These are phyloP conservation scores for apple (Malus domestica) DNA, from an alignment of 306 rosid species.

Conservation along the genomic window DNA sequence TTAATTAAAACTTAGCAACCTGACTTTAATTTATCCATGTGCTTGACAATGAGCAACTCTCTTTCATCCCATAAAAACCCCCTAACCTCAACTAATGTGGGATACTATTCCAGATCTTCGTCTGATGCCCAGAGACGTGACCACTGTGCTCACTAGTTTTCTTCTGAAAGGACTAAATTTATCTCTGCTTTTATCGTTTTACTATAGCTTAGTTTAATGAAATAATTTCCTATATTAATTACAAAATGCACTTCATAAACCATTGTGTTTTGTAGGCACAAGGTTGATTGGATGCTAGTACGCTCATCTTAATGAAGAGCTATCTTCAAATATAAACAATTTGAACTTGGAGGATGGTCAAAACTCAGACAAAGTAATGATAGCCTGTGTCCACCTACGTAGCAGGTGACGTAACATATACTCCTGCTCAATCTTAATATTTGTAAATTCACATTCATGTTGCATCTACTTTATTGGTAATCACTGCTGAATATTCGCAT, in stretches of 20 bases:
- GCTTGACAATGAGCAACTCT: not conserved
- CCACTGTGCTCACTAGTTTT: not conserved
- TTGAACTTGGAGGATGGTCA: conserved; percentile 7
- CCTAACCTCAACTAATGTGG: not conserved
- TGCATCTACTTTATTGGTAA: not conserved
- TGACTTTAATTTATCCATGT: not conserved
- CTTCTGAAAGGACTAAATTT: not conserved
- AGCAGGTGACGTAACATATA: not conserved
- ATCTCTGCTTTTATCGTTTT: not conserved
- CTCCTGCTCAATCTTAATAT: not conserved
- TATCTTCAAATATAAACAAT: not conserved
- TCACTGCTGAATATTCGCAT: not conserved
- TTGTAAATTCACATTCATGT: not conserved
- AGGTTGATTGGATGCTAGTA: conserved; percentile 41
- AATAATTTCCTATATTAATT: not conserved
- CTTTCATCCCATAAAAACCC: not conserved
- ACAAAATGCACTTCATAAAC: not conserved
- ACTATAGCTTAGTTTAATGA: not conserved
- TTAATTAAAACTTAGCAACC: not conserved
- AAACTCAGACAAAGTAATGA: not conserved
- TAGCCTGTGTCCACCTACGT: not conserved
- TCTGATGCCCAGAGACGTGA: not conserved
- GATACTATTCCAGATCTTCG: not conserved
- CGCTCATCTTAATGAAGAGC: not conserved
- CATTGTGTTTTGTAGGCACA: conserved; percentile 23